Evolutionary conservation across 148 eudicot species (phyloP).

Genomic region (Rhododendron kiyosumense): DNA sequence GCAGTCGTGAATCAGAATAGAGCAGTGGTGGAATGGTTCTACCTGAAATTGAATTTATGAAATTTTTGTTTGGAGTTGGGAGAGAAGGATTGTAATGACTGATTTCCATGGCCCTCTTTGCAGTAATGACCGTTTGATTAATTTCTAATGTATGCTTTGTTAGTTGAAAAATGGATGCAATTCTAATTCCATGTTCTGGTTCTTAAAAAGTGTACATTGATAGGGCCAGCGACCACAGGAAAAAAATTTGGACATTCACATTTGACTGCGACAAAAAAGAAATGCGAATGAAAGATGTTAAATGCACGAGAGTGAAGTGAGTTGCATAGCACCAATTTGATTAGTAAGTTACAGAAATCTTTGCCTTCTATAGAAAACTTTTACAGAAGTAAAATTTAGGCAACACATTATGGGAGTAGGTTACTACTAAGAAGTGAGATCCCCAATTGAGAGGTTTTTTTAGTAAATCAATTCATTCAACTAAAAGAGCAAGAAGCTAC

Average conservation of each 20-base stretch:
- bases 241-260: too few relatives aligned
- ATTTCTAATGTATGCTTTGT: background rate
- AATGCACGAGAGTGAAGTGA: background rate
- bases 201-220: too few relatives aligned
- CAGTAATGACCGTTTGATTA: background rate
- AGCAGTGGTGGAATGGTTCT: background rate
- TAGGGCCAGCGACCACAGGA: background rate
- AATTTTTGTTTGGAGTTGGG: background rate
- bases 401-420: background rate
- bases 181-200: background rate
- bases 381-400: background rate
- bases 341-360: too few relatives aligned
- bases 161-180: background rate
- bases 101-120: background rate
- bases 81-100: background rate
- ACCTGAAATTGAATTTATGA: background rate
- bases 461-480: too few relatives aligned
- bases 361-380: too few relatives aligned
- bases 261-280: background rate
- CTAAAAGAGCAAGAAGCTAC: too few relatives aligned
- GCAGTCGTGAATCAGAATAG: background rate
- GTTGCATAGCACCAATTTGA: background rate
- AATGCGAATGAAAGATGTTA: too few relatives aligned
- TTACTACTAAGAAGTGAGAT: background rate
- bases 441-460: background rate